Evolutionary conservation across 2,329 filamentous ascomycete genomes (phyloP).

Genomic region (Colletotrichum liriopes): DNA sequence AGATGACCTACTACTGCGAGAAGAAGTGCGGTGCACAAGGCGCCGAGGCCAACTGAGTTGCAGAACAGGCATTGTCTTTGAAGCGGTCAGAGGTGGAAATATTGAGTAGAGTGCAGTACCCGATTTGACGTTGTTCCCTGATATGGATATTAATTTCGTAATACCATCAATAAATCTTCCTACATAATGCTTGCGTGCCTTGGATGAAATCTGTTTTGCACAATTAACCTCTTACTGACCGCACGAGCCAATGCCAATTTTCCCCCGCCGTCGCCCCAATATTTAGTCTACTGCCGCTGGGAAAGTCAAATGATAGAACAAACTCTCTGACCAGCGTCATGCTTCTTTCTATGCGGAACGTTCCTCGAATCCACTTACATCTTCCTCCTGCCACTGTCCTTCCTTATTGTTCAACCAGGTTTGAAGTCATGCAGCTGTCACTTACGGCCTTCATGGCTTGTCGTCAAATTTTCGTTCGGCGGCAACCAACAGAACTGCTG

Average conservation of each 20-base stretch:
- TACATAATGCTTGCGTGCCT: too few species aligned
- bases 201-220: neutral
- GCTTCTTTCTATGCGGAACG: neutral
- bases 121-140: neutral
- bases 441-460: neutral
- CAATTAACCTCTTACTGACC: too few species aligned
- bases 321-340: too few species aligned
- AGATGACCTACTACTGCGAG: slow-evolving; percentile 42
- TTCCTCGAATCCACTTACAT: accelerated
- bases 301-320: too few species aligned
- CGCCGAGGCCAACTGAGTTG: slow-evolving; percentile 39
- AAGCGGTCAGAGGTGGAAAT: neutral
- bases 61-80: neutral
- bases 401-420: too few species aligned
- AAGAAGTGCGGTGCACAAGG: slow-evolving; percentile 43
- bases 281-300: too few species aligned
- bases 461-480: neutral
- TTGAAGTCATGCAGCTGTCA: neutral
- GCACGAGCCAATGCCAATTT: neutral
- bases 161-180: neutral
- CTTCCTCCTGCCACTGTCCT: neutral
- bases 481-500: neutral
- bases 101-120: neutral
- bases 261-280: too few species aligned
- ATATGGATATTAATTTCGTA: neutral